phyloP scores from a whole-genome alignment of 169 alveolate species.

The Eimeria acervulina region DNA sequence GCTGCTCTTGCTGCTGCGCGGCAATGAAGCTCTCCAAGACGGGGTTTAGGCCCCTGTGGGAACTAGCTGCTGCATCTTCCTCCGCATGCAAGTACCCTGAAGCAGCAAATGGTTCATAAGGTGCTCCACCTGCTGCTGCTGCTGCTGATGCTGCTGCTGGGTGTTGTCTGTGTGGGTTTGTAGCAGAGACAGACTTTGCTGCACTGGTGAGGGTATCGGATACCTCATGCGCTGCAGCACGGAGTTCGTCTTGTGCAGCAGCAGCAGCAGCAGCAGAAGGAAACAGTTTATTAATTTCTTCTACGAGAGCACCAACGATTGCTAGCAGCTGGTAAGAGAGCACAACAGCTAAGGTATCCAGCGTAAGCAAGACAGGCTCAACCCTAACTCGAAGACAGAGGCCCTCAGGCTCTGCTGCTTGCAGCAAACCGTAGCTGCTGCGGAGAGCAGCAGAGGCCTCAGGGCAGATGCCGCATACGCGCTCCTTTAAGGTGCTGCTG shows the following conservation, averaged over 20 bases:
- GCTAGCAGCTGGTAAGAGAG: constrained; percentile 67
- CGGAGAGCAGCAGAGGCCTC: constrained; percentile 31
- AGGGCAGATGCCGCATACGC: constrained; percentile 42
- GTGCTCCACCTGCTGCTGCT: constrained; percentile 1
- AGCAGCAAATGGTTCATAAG: background rate
- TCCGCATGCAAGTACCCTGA: background rate
- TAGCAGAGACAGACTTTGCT: background rate
- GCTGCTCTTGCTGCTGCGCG: background rate
- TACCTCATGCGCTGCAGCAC: constrained; percentile 27
- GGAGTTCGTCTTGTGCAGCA: too few species aligned
- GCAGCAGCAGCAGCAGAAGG: constrained; percentile 3
- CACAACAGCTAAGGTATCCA: constrained; percentile 46
- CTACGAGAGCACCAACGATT: background rate
- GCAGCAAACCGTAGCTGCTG: constrained; percentile 41
- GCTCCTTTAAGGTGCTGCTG: constrained; percentile 2
- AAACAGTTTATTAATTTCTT: background rate
- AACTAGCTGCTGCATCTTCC: background rate
- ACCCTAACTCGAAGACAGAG: background rate
- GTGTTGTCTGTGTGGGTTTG: background rate
- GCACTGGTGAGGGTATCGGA: constrained; percentile 25
- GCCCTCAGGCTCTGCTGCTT: constrained; percentile 56
- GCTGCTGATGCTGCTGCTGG: constrained; percentile 14
- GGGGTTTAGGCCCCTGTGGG: constrained; percentile 14
- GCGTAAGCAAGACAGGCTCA: constrained; percentile 66
- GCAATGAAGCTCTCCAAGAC: constrained; percentile 38